Percentiles rank a stretch among this genome's conserved stretches.
These are phyloP conservation scores for Skeletonema tropicum DNA, from an alignment of 108 stramenopile species.

Conservation along the genomic window DNA sequence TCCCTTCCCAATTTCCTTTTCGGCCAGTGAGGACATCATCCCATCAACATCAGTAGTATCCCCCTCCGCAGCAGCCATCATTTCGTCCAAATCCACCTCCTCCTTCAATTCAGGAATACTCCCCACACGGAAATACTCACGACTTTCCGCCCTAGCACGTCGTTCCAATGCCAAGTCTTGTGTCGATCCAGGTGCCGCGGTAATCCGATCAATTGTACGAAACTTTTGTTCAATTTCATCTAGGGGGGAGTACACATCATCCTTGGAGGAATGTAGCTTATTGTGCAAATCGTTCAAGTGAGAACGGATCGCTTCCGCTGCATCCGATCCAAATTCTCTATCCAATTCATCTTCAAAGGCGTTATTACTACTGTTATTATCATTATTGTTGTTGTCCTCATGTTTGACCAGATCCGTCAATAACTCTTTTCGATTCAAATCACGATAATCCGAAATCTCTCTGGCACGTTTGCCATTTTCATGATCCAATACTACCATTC, in stretches of 20 bases:
- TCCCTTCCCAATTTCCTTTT: slow-evolving; percentile 33
- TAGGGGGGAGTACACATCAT: slow-evolving; percentile 26
- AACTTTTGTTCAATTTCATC: slow-evolving; percentile 60
- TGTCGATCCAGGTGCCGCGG: slow-evolving; percentile 67
- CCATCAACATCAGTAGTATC: slow-evolving; percentile 44
- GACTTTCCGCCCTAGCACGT: slow-evolving; percentile 50
- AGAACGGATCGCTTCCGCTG: slow-evolving; percentile 43
- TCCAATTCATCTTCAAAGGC: slow-evolving; percentile 30
- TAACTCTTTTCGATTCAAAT: neutral
- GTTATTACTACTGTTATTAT: neutral
- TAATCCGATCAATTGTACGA: slow-evolving; percentile 70
- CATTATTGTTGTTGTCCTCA: neutral
- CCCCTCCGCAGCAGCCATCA: slow-evolving; percentile 41
- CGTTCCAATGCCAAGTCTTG: slow-evolving; percentile 73
- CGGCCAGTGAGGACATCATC: neutral
- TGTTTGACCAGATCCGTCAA: slow-evolving; percentile 9
- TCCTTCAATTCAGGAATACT: slow-evolving; percentile 22
- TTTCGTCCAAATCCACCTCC: slow-evolving; percentile 37
- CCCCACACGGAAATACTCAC: slow-evolving; percentile 34
- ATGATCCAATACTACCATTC: slow-evolving; percentile 20
- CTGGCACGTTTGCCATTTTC: slow-evolving; percentile 9
- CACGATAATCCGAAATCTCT: slow-evolving; percentile 24
- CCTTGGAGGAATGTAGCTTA: neutral
- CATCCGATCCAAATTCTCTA: slow-evolving; percentile 38
- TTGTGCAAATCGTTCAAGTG: slow-evolving; percentile 17